Evolutionary conservation across 805 yeast species (phyloP).

Genomic region (Starmerella kuoi): DNA sequence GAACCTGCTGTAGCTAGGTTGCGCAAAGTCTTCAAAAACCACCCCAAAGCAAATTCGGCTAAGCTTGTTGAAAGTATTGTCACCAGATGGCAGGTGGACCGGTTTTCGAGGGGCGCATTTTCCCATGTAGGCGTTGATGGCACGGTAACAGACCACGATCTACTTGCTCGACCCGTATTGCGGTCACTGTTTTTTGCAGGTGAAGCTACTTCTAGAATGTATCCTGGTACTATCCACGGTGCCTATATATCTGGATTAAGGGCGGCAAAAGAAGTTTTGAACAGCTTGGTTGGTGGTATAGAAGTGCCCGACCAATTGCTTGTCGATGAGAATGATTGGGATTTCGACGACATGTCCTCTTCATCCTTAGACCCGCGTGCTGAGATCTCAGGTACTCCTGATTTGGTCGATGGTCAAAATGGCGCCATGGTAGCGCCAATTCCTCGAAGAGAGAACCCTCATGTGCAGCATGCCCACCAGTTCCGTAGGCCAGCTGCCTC

Average conservation of each 20-base stretch:
- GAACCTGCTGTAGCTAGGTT: conserved; percentile 27
- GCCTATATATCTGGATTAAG: conserved; percentile 35
- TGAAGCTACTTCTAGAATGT: conserved; percentile 33
- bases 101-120: conserved; percentile 71
- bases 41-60: conserved; percentile 16
- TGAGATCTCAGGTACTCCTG: neutral
- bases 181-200: conserved; percentile 33
- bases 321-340: conserved; percentile 7
- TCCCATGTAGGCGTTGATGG: conserved; percentile 35
- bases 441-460: neutral
- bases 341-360: neutral
- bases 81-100: conserved; percentile 71
- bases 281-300: conserved; percentile 32
- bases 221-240: conserved; percentile 36
- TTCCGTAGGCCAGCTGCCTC: neutral
- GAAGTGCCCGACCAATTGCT: conserved; percentile 31
- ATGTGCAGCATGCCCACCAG: neutral
- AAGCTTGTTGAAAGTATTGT: conserved; percentile 33
- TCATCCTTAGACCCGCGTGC: neutral
- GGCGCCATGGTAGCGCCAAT: too few species aligned
- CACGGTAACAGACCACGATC: conserved; percentile 34
- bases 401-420: neutral
- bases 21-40: conserved; percentile 24
- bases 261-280: conserved; percentile 33
- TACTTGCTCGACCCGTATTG: conserved; percentile 31